phyloP scores from a whole-genome alignment of 495 filamentous ascomycete genomes.

The Podospora bellae-mahoneyi region DNA sequence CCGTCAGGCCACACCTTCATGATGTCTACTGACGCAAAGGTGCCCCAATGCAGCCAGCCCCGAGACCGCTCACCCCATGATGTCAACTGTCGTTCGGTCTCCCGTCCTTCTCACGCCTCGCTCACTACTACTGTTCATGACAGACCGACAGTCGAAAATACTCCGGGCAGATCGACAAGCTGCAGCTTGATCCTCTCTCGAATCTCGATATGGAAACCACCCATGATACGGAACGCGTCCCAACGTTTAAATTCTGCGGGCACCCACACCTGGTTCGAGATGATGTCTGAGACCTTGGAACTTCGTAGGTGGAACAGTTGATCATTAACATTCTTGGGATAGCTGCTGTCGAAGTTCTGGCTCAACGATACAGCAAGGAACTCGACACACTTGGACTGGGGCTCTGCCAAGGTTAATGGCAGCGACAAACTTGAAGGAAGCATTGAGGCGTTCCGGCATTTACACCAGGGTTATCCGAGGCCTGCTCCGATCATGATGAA shows the following conservation, averaged over 20 bases:
- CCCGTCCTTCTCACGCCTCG: too few relatives aligned
- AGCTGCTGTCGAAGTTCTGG: background rate
- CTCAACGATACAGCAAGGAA: background rate
- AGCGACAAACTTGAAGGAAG: background rate
- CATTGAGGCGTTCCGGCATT: too few relatives aligned
- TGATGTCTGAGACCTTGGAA: background rate
- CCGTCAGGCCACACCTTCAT: too few relatives aligned
- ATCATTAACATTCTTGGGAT: background rate
- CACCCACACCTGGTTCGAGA: background rate
- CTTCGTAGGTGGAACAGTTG: background rate
- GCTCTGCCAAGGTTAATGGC: background rate
- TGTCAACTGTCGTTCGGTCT: background rate
- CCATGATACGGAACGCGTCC: background rate
- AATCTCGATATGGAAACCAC: background rate
- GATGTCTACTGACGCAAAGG: too few relatives aligned
- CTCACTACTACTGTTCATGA: background rate
- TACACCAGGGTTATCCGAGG: too few relatives aligned
- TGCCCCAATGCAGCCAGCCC: background rate
- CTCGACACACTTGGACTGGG: background rate
- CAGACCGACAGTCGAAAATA: background rate
- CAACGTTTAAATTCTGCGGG: background rate
- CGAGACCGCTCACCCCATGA: background rate
- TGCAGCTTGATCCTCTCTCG: background rate
- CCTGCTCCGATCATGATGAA: too few relatives aligned
- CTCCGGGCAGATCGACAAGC: background rate